Percentiles rank a stretch among this genome's conserved stretches.
phyloP scores from a whole-genome alignment of 73 alveolate genomes.

The Paramecium biaurelia region DNA sequence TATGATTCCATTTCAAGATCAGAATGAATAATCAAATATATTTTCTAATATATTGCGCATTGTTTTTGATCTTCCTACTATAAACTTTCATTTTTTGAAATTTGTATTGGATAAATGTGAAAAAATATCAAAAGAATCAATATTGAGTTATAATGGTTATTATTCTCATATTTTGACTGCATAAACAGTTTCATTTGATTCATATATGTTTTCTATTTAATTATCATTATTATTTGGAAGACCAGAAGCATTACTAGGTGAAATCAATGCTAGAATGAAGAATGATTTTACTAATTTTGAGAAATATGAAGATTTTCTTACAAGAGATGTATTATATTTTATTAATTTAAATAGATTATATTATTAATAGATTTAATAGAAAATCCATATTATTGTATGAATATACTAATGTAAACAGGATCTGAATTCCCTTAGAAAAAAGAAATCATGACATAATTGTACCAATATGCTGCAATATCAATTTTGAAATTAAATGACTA shows the following conservation, averaged over 20 bases:
- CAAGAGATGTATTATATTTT: slow-evolving; percentile 6
- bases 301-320: not conserved
- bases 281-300: not conserved
- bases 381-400: slow-evolving; percentile 35
- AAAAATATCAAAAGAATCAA: not conserved
- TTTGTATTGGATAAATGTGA: not conserved
- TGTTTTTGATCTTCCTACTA: slow-evolving; percentile 18
- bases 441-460: not conserved
- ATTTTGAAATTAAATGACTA: not conserved
- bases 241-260: not conserved
- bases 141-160: not conserved
- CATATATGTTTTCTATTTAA: not conserved
- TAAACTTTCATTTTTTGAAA: not conserved
- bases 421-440: not conserved
- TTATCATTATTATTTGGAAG: slow-evolving; percentile 1
- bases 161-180: slow-evolving; percentile 2
- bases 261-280: not conserved
- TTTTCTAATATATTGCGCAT: not conserved
- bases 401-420: not conserved
- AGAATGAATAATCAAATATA: not conserved
- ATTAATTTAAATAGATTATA: not conserved
- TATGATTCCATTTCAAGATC: not conserved
- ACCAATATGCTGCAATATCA: not conserved
- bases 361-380: slow-evolving; percentile 15
- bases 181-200: slow-evolving; percentile 2